A percentile compares a stretch with the other conserved stretches of the same genome.
phyloP scores from a whole-genome alignment of 2,329 filamentous ascomycete species.

The Cadophora luteo-olivacea region DNA sequence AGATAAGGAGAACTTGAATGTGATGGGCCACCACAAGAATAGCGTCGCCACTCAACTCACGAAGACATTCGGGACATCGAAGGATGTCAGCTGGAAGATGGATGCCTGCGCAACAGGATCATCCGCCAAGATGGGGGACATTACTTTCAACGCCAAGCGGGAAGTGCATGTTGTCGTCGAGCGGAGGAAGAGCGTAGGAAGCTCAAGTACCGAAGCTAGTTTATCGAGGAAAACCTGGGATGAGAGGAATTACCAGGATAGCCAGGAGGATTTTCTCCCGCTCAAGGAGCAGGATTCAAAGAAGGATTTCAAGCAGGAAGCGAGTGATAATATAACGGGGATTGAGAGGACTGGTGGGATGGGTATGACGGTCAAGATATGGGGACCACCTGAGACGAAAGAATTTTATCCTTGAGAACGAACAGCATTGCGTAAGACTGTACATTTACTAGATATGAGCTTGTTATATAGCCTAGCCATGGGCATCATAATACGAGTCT shows the following conservation, averaged over 20 bases:
- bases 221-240: slow-evolving; percentile 1
- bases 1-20: slow-evolving; percentile 5
- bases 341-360: slow-evolving; percentile 15
- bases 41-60: slow-evolving; percentile 11
- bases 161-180: slow-evolving; percentile 30
- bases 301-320: slow-evolving; percentile 5
- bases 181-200: slow-evolving; percentile 13
- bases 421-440: neutral
- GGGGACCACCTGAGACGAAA: slow-evolving; percentile 12
- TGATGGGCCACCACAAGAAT: neutral
- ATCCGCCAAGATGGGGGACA: slow-evolving; percentile 8
- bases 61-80: slow-evolving; percentile 17
- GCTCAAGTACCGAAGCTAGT: neutral
- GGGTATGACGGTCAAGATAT: slow-evolving; percentile 22
- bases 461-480: neutral
- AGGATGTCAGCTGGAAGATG: slow-evolving; percentile 16
- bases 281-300: slow-evolving; percentile 9
- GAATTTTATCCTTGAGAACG: slow-evolving; percentile 13
- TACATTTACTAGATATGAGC: neutral
- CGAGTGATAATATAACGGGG: neutral
- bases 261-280: neutral
- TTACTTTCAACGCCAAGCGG: slow-evolving; percentile 25
- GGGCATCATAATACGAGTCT: neutral
- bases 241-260: neutral
- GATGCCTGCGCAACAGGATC: neutral